Evolutionary conservation across 2,329 filamentous ascomycete genomes (phyloP).

Genomic region (Pestalotiopsis sp.): DNA sequence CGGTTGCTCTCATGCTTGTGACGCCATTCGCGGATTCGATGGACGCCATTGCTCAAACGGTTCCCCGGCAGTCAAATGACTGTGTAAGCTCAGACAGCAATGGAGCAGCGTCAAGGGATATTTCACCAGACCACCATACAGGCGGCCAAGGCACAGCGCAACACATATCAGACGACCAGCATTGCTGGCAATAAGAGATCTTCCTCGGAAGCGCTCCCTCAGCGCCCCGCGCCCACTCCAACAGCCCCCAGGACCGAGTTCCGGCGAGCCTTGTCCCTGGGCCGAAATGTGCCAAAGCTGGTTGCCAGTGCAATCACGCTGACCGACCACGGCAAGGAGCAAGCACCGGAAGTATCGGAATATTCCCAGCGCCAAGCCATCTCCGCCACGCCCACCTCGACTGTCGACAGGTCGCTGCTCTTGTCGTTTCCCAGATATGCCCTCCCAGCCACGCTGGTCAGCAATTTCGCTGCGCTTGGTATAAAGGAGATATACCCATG

Average conservation of each 20-base stretch:
- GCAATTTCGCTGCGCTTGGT: constrained; percentile 68
- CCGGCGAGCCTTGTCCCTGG: constrained; percentile 22
- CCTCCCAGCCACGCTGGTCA: constrained; percentile 61
- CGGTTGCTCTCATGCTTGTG: background rate
- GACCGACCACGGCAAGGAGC: constrained; percentile 22
- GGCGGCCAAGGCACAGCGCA: constrained; percentile 42
- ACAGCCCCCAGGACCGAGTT: constrained; percentile 31
- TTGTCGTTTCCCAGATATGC: constrained; percentile 67
- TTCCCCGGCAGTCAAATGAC: background rate
- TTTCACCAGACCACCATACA: constrained; percentile 56
- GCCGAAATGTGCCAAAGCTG: constrained; percentile 28
- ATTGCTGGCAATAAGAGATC: constrained; percentile 51
- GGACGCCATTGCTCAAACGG: background rate
- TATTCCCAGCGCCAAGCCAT: constrained; percentile 59
- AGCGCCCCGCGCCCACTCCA: constrained; percentile 14
- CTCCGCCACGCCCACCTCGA: constrained; percentile 55
- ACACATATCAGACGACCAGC: background rate
- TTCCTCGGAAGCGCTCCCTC: constrained; percentile 22
- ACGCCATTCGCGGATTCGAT: background rate
- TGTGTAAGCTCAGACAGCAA: background rate
- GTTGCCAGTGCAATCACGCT: constrained; percentile 51
- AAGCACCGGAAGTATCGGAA: constrained; percentile 41
- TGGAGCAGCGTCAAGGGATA: constrained; percentile 34
- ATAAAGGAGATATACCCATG: constrained; percentile 77
- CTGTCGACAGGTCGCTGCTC: constrained; percentile 57